Evolutionary conservation across 805 yeast species (phyloP), one percentile per base, ranked within the genome.

Genomic region (Candida khao-thaluensis): DNA sequence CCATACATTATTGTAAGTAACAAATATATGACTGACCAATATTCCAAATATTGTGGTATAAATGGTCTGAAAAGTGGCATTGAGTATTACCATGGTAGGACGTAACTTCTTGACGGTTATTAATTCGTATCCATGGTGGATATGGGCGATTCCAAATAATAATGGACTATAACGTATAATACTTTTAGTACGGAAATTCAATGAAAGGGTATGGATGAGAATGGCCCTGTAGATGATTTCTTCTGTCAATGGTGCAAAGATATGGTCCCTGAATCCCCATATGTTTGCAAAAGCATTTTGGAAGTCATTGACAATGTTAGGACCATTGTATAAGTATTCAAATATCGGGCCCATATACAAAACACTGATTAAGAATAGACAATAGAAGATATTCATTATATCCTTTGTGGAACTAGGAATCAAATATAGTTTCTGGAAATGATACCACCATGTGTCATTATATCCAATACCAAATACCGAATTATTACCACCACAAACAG

Each of bases 231-330:
- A 87, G 1, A 85, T 73, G 20, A 85, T 45, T 53, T 87, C 96
- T 54, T 87, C 96, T 0, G 91, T 79, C 2, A 82, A 33, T 3
- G 96, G 96, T 0, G 89, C 95, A 27, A 82, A 64, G 0, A 84
- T 40, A 33, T 77, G 68, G 53, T 82, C 80, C 42, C 93, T 59
- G 17, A 78, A 23, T 1, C 79, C 78, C 17, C 59, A 56, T 3
- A 75, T 42, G 6, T 62, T 57, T 7, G 4, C 5, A 12, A 62
- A 41, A 3, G 31, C 31, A 7, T 20, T n/a, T 23, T 22, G 10
- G 7, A 29, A 29, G 14, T 26, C 32, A 5, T 16, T 5, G 15
- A 11, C 17, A 5, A 22, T 6, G 59, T 68, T 40, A 30, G 38
- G 16, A 15, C 29, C 17, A n/a, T 17, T 25, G 11, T 24, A 3